Evolutionary conservation across 176 grass and related monocot genomes (phyloP).

Genomic region (Oryza australiensis): DNA sequence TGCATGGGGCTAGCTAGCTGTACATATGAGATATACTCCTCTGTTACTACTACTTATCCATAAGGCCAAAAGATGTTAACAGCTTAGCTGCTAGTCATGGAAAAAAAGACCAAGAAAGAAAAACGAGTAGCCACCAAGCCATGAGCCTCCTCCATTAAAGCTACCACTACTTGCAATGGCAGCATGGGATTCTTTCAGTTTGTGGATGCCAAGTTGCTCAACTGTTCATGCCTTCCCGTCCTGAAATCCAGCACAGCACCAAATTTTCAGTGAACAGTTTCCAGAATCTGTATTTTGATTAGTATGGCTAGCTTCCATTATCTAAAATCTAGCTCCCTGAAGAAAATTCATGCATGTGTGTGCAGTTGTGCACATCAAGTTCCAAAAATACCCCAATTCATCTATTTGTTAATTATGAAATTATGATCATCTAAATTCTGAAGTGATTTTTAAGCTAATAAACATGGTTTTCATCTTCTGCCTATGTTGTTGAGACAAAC

Average conservation of each 20-base stretch:
- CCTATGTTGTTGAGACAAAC: too few species aligned
- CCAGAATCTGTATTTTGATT: background rate
- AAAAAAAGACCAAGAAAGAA: background rate
- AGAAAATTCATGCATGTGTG: background rate
- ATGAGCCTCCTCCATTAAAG: background rate
- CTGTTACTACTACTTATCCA: background rate
- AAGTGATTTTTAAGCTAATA: background rate
- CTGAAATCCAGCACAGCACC: background rate
- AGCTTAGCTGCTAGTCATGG: background rate
- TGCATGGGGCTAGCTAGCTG: background rate
- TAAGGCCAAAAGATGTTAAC: background rate
- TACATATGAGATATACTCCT: background rate
- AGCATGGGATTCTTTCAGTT: constrained; percentile 33
- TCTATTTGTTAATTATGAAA: constrained; percentile 1
- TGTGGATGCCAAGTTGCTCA: background rate
- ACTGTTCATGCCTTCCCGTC: background rate
- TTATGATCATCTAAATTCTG: background rate
- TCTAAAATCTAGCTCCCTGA: background rate
- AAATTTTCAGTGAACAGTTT: background rate
- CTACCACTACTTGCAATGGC: background rate
- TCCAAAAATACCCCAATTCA: background rate
- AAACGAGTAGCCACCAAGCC: background rate
- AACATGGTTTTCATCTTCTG: too few species aligned
- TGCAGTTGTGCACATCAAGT: background rate
- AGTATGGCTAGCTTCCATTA: background rate